These are phyloP conservation scores for Ramaria sp. DNA, from an alignment of 768 basidiomycete species.

Conservation along the genomic window DNA sequence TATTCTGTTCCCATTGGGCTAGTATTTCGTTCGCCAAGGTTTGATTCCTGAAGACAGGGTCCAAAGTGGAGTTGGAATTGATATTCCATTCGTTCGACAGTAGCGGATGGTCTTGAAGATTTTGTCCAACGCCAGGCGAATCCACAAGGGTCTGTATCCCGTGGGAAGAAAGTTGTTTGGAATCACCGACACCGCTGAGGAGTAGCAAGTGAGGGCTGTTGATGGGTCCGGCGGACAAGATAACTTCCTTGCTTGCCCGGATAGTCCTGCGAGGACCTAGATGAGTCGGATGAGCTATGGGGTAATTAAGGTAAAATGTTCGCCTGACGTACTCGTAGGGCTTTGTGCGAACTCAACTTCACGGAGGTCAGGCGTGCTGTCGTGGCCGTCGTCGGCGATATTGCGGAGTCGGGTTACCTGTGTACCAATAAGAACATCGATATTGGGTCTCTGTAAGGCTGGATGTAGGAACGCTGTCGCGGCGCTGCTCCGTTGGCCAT, in stretches of 20 bases:
- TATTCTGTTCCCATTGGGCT: constrained; percentile 16
- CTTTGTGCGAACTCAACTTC: background rate
- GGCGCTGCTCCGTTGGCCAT: constrained; percentile 23
- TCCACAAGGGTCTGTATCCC: constrained; percentile 17
- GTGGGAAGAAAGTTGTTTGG: constrained; percentile 11
- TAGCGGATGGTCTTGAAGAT: constrained; percentile 22
- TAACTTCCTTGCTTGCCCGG: constrained; percentile 17
- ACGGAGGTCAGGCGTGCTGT: background rate
- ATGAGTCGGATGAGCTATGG: background rate
- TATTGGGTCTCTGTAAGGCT: constrained; percentile 21
- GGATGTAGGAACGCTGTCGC: constrained; percentile 22
- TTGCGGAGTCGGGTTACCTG: constrained; percentile 7
- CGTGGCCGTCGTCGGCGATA: background rate
- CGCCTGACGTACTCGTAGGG: background rate
- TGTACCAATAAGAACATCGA: constrained; percentile 24
- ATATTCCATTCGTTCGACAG: constrained; percentile 14
- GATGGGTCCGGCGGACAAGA: constrained; percentile 20
- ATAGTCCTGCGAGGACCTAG: constrained; percentile 5
- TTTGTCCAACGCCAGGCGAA: constrained; percentile 26
- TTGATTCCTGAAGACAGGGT: constrained; percentile 9
- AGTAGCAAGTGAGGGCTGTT: constrained; percentile 20
- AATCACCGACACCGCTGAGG: constrained; percentile 20
- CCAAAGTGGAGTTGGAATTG: constrained; percentile 7
- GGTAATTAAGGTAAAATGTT: background rate
- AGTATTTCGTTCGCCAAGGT: constrained; percentile 7